These are phyloP conservation scores for Cubamyces lactineus DNA, from an alignment of 768 basidiomycete genomes.

Conservation along the genomic window DNA sequence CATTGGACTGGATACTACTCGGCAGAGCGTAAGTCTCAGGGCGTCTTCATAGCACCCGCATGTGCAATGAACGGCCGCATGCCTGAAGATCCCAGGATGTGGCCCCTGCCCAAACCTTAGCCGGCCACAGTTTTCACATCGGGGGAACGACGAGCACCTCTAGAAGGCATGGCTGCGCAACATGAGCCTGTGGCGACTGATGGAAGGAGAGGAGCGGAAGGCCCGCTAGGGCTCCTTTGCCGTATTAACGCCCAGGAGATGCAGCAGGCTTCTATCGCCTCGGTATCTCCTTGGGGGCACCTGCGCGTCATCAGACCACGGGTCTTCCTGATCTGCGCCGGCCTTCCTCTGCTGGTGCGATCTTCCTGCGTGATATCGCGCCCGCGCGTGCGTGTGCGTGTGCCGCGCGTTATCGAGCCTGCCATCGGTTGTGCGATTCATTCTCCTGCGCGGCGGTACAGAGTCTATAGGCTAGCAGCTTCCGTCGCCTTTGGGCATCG, in stretches of 20 bases:
- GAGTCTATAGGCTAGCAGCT: slow-evolving; percentile 18
- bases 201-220: slow-evolving; percentile 18
- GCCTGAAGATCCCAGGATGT: slow-evolving; percentile 21
- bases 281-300: slow-evolving; percentile 21
- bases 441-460: slow-evolving; percentile 17
- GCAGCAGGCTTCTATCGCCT: slow-evolving; percentile 20
- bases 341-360: slow-evolving; percentile 4
- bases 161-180: slow-evolving; percentile 12
- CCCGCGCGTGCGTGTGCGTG: slow-evolving; percentile 1
- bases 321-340: slow-evolving; percentile 13
- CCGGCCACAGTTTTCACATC: slow-evolving; percentile 18
- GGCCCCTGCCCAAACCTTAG: slow-evolving; percentile 12
- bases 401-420: slow-evolving; percentile 18
- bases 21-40: slow-evolving; percentile 16
- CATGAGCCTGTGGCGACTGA: slow-evolving; percentile 17
- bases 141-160: slow-evolving; percentile 19
- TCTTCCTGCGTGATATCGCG: neutral
- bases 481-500: neutral
- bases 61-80: slow-evolving; percentile 5
- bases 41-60: neutral
- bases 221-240: slow-evolving; percentile 11
- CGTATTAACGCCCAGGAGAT: slow-evolving; percentile 16
- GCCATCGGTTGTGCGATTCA: neutral
- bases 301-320: slow-evolving; percentile 20
- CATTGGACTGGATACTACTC: slow-evolving; percentile 6